Conservation (phyloP, 495 filamentous ascomycete genomes). For the Neurospora sp. region DNA sequence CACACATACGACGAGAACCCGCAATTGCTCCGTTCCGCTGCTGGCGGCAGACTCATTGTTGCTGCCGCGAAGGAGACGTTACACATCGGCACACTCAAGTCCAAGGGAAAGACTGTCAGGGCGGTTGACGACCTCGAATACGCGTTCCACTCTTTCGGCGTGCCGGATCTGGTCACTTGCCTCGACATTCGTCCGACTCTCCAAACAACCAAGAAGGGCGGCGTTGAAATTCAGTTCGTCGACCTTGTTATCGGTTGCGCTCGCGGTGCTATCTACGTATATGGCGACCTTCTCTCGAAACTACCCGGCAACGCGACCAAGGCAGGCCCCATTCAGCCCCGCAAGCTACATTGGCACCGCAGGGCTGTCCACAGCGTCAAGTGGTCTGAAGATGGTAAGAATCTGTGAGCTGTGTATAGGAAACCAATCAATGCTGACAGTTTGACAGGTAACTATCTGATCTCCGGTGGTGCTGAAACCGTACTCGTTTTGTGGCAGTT, state of each 20-base stretch:
- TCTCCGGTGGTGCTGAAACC: slow-evolving; percentile 85
- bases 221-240: slow-evolving; percentile 28
- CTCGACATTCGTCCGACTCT: slow-evolving; percentile 38
- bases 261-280: slow-evolving; percentile 65
- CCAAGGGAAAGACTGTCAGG: slow-evolving; percentile 1
- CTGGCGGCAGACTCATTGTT: slow-evolving; percentile 22
- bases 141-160: slow-evolving; percentile 39
- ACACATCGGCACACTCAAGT: slow-evolving; percentile 26
- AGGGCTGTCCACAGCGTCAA: slow-evolving; percentile 67
- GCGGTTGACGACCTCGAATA: slow-evolving; percentile 31
- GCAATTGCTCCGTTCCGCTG: slow-evolving; percentile 21
- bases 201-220: slow-evolving; percentile 22
- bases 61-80: slow-evolving; percentile 28
- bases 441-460: slow-evolving; percentile 75
- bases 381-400: slow-evolving; percentile 83
- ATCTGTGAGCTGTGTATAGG: not conserved
- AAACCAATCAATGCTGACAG: slow-evolving; percentile 8
- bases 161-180: slow-evolving; percentile 45
- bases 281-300: slow-evolving; percentile 57
- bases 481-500: slow-evolving; percentile 94
- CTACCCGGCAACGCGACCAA: slow-evolving; percentile 27
- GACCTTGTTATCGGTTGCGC: slow-evolving; percentile 68
- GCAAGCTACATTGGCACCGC: slow-evolving; percentile 84
- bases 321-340: slow-evolving; percentile 31
- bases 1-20: slow-evolving; percentile 22